Evolutionary conservation across 768 basidiomycete genomes (phyloP), one percentile per base, ranked within the genome.

Genomic region (Boletus eberwhitei): DNA sequence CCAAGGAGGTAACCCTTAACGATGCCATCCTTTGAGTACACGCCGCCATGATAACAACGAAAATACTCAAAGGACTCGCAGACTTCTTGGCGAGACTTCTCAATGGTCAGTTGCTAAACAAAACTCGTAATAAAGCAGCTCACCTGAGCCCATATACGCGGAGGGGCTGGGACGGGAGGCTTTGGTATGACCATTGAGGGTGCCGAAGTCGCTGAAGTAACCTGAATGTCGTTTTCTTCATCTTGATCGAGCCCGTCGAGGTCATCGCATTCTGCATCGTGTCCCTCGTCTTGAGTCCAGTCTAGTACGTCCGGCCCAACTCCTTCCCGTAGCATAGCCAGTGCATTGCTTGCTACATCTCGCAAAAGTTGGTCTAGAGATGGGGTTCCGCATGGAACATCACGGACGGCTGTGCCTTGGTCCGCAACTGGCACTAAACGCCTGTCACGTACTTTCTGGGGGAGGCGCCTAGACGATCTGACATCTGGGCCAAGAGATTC

Each of bases 1-100:
- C 88, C 81, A 24, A 93, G 73, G 34, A 93, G 78, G 65, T 93
- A 93, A 3, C 91, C 90, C 64, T 81, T 85, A 17, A 80, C 87
- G 17, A 80, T 68, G 50, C 83, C 79, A 24, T 82, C 74, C 22
- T 70, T 67, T 48, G 78, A 81, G 66, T 92, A 92, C 6, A 93
- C 90, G 8, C 90, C 90, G 12, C 88, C 74, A 68, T 93, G 90
- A 65, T 89, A 93, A 58, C 81, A 85, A 31, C 75, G 71, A 62
- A 81, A 81, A 61, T 83, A 85, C 21, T 85, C 82, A 45, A 86
- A 82, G 5, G 85, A 80, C 68, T 93, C 90, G 72, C 90, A 92
- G 2, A 93, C 78, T 71, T 92, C 90, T 71, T 91, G 89, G 39
- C 90, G 82, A 24, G 88, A 87, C 89, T 91, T 50, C 47, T 29